Base-by-base conservation (phyloP, 108 stramenopile genomes). In the Cyclostephanos tholiformis region DNA sequence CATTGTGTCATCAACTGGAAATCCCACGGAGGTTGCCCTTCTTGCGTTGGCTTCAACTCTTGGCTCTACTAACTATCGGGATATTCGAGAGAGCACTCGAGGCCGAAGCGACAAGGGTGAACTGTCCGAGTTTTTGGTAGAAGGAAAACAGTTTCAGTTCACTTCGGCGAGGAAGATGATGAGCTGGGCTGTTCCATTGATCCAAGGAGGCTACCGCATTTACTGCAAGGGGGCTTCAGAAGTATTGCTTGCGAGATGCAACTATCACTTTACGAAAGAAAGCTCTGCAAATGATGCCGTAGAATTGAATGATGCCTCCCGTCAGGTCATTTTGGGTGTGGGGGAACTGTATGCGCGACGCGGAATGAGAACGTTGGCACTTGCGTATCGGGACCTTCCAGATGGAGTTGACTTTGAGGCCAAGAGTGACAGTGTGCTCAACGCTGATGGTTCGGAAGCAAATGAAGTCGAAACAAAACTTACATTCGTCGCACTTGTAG, bases 11-110 rank as follows among this genome's bases (percentile, higher is more conserved):
- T 88, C 90, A 10, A 67, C 77, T 32, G 98, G 98, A 22, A 97
- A 95, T 77, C 94, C 96, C 10, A 99, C 98, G 2, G 98, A 99
- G 71, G 95, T 95, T 13, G 97, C 98, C 0, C 84, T 99, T 27
- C 80, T 99, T 8, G 44, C 72, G 12, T 72, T 97, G 43, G 86
- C 82, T 2, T 74, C 84, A 63, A 73, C 89, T 22, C 64, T 93
- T 44, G 91, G 91, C 46, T 1, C 7, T 10, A 39, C 72, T 44
- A 81, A 92, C 49, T 88, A 84, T 56, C 82, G 84, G 53, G 53
- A 79, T 25, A 87, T 94, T 71, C 88, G 92, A n/a, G 75, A 90
- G 58, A 77, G 64, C 10, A 91, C 91, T 1, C 77, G 64, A 64
- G 92, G 92, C 23, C 84, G 91, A 26, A 85, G 85, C 10, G 82